Percentiles rank a stretch among this genome's conserved stretches.
These are phyloP conservation scores for Plasmodium malariae DNA, from an alignment of 169 alveolate genomes.

Conservation along the genomic window DNA sequence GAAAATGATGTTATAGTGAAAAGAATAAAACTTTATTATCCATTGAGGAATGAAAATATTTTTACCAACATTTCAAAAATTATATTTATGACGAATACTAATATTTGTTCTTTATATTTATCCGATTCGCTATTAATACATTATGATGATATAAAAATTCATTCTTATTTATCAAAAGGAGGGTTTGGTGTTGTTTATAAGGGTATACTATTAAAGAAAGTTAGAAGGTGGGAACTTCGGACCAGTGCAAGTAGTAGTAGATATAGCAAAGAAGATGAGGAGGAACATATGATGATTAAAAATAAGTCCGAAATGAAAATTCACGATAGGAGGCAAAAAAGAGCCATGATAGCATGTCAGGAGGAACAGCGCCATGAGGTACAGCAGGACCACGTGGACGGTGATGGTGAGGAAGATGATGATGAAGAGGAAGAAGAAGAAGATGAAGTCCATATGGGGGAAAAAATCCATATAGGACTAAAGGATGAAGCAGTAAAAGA, in stretches of 20 bases:
- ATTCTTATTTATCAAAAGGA: conserved; percentile 56
- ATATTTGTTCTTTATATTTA: conserved; percentile 50
- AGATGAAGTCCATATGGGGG: not conserved
- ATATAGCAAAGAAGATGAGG: not conserved
- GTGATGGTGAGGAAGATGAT: not conserved
- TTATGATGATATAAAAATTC: conserved; percentile 48
- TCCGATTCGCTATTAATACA: conserved; percentile 29
- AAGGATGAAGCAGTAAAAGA: not conserved
- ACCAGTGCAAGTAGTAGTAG: not conserved
- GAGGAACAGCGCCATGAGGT: not conserved
- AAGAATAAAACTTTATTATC: conserved; percentile 58
- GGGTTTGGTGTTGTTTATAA: conserved; percentile 70
- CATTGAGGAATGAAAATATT: conserved; percentile 46
- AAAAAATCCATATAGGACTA: no score
- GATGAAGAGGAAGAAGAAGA: not conserved
- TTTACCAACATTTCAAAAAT: conserved; percentile 59
- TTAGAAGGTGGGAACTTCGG: conserved; percentile 6
- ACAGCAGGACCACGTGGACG: not conserved
- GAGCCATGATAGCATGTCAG: not conserved
- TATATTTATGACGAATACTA: conserved; percentile 60
- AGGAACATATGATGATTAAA: not conserved
- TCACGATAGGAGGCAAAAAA: not conserved
- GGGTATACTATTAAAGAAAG: conserved; percentile 32
- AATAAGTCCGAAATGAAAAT: not conserved
- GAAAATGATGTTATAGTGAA: conserved; percentile 66